A percentile compares a stretch with the other conserved stretches of the same genome.
Evolutionary conservation across 2,329 filamentous ascomycete genomes (phyloP).

Genomic region (Immersiporthe knoxdaviesiana): DNA sequence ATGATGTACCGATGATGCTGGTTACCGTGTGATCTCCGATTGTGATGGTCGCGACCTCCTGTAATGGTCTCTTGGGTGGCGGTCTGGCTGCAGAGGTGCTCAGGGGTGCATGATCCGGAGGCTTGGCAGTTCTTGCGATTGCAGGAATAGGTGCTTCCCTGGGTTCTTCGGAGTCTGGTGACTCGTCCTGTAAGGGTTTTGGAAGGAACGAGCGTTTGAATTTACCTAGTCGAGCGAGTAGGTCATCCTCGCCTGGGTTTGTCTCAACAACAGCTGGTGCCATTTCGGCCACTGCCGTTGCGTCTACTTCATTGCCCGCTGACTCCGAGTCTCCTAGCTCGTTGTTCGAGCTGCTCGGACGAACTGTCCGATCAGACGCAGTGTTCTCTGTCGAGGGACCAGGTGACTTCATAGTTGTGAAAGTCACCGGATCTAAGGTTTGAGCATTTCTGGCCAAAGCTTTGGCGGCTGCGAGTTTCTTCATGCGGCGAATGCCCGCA

Average conservation of each 20-base stretch:
- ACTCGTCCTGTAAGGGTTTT: slow-evolving; percentile 30
- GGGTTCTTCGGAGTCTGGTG: slow-evolving; percentile 11
- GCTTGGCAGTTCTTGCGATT: slow-evolving; percentile 39
- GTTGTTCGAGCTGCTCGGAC: background rate
- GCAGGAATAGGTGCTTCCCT: slow-evolving; percentile 40
- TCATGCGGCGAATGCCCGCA: slow-evolving; percentile 15
- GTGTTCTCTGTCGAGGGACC: slow-evolving; percentile 12
- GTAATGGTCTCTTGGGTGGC: slow-evolving; percentile 59
- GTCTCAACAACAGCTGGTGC: background rate
- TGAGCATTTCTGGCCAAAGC: slow-evolving; percentile 31
- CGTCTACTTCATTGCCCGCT: slow-evolving; percentile 19
- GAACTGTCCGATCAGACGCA: background rate
- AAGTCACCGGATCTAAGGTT: slow-evolving; percentile 45
- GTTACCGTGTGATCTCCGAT: slow-evolving; percentile 71
- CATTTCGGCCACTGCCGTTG: background rate
- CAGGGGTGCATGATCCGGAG: slow-evolving; percentile 33
- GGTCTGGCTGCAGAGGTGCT: slow-evolving; percentile 32
- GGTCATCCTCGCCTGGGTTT: slow-evolving; percentile 9
- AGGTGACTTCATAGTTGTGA: background rate
- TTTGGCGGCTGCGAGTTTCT: slow-evolving; percentile 25
- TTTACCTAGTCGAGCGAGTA: slow-evolving; percentile 19
- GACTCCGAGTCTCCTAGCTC: background rate
- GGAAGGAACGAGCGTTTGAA: slow-evolving; percentile 26
- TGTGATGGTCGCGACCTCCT: slow-evolving; percentile 74
- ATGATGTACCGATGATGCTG: slow-evolving; percentile 63